phyloP scores from a whole-genome alignment of 257 asterid genomes.

The Solanum commersonii region DNA sequence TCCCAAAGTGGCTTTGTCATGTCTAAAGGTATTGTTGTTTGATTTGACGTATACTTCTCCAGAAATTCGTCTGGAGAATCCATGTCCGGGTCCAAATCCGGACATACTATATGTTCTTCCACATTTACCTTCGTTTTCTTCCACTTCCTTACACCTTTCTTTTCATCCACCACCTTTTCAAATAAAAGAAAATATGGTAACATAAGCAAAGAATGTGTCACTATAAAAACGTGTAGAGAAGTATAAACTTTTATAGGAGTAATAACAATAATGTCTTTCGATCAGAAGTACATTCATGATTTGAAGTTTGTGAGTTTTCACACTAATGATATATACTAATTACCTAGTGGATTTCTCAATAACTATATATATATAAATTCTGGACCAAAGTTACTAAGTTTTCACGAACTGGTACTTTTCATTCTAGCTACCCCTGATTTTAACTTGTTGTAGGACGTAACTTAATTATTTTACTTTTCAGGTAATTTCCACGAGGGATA shows the following conservation, averaged over 20 bases:
- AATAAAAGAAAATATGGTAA: background rate
- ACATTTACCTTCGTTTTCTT: constrained; percentile 12
- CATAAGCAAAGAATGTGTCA: background rate
- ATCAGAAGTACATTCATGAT: background rate
- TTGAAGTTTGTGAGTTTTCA: background rate
- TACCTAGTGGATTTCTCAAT: background rate
- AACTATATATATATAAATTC: background rate
- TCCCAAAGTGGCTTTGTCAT: constrained; percentile 37
- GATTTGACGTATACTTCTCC: constrained; percentile 11
- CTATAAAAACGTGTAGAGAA: no score
- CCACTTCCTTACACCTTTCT: constrained; percentile 18
- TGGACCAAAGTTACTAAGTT: background rate
- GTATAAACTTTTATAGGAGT: background rate
- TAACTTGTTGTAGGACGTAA: background rate
- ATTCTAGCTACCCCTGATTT: background rate
- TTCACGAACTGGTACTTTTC: background rate
- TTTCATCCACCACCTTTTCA: background rate
- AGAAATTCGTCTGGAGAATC: constrained; percentile 21
- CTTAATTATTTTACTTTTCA: background rate
- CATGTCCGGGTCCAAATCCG: constrained; percentile 17
- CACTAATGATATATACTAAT: background rate
- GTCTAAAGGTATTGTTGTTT: constrained; percentile 16
- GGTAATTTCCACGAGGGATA: background rate
- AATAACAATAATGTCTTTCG: background rate
- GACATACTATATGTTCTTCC: constrained; percentile 18